A percentile compares a stretch with the other conserved stretches of the same genome.
Evolutionary conservation across 345 rosid genomes (phyloP).

Genomic region (Erucastrum elatum): DNA sequence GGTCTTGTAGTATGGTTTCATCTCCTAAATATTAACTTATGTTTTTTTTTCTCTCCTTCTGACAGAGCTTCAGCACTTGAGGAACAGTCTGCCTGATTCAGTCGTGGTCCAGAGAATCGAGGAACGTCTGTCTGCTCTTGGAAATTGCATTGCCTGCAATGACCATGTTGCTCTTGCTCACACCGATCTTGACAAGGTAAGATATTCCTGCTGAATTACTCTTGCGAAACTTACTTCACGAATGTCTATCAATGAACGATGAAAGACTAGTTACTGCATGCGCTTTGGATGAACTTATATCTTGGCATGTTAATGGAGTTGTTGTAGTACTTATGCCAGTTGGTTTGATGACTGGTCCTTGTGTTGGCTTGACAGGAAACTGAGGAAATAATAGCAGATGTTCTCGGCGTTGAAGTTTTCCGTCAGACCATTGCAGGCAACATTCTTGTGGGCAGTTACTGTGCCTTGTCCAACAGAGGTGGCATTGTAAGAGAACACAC

Average conservation of each 20-base stretch:
- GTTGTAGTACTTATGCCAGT: neutral
- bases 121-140: conserved; percentile 89
- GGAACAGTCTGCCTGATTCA: conserved; percentile 88
- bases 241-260: neutral
- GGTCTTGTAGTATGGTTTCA: conserved; percentile 12
- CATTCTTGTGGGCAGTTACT: conserved; percentile 91
- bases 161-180: conserved; percentile 96
- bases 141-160: conserved; percentile 95
- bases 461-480: conserved; percentile 83
- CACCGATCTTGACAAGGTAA: conserved; percentile 75
- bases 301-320: neutral
- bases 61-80: conserved; percentile 89
- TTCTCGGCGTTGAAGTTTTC: conserved; percentile 94
- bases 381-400: conserved; percentile 90
- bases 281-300: too few relatives aligned
- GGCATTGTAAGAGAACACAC: conserved; percentile 70
- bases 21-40: neutral
- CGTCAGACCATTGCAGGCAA: conserved; percentile 94
- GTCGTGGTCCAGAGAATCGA: conserved; percentile 93
- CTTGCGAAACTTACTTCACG: neutral
- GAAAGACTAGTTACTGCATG: neutral
- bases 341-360: neutral
- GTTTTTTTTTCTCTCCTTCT: neutral
- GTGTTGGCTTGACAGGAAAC: conserved; percentile 56
- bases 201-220: neutral